A percentile compares a stretch with the other conserved stretches of the same genome.
These are phyloP conservation scores for Blastocystis sp. DNA, from an alignment of 352 stramenopile genomes.

Conservation along the genomic window DNA sequence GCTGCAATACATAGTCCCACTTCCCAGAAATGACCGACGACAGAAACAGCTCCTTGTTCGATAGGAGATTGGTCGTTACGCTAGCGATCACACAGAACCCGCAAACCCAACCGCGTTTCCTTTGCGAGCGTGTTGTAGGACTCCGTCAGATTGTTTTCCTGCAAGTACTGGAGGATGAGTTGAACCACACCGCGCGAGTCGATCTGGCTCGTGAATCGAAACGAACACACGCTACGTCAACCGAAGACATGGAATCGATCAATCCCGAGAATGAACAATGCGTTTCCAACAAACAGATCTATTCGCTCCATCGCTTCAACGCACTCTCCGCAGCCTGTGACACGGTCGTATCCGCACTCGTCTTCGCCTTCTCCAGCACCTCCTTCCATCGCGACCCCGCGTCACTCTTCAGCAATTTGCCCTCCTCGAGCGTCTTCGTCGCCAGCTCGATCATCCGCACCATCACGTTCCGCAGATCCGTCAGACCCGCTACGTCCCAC, in stretches of 20 bases:
- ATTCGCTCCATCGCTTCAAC: not conserved
- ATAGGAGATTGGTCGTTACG: slow-evolving; percentile 63
- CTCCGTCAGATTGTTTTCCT: slow-evolving; percentile 24
- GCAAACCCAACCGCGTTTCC: not conserved
- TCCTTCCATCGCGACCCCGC: not conserved
- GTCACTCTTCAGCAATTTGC: not conserved
- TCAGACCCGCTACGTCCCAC: not conserved
- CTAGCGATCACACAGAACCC: not conserved
- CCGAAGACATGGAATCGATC: slow-evolving; percentile 2
- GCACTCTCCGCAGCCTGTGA: not conserved
- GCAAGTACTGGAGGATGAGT: slow-evolving; percentile 33
- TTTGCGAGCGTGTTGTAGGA: slow-evolving; percentile 31
- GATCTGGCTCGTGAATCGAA: not conserved
- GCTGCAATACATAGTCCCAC: slow-evolving; percentile 78
- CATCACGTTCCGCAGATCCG: not conserved
- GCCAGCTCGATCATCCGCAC: not conserved
- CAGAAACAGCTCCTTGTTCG: slow-evolving; percentile 71
- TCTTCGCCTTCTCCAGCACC: not conserved
- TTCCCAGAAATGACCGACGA: slow-evolving; percentile 71
- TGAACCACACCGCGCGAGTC: slow-evolving; percentile 2
- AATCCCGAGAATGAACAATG: not conserved
- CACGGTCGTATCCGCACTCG: not conserved
- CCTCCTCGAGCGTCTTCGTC: not conserved
- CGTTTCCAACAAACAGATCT: not conserved
- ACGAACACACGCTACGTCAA: not conserved